Base-by-base conservation (phyloP, 192 early-diverging fungal genomes). In the Mortierella hygrophila region DNA sequence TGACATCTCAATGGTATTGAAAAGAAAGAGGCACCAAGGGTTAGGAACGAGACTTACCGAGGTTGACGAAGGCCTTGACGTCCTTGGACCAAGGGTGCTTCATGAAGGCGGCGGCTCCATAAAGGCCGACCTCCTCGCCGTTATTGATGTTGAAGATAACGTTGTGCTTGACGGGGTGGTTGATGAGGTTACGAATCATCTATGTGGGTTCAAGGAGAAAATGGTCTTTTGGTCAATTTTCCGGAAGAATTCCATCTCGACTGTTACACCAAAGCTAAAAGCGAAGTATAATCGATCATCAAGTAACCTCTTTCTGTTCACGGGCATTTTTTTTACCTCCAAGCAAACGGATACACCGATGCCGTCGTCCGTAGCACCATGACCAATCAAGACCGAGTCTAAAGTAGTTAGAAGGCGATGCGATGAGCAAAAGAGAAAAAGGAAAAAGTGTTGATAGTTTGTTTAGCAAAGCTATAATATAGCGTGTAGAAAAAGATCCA, bases 111-210 rank as follows among this genome's bases (percentile, higher is more conserved):
- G 82, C 86, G 13, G 94, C 93, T 16, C 94, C 94, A 81, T 90
- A 85, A 26, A 95, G 82, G 0, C 94, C 94, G 75, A 79, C 85
- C 76, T 95, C 94, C 85, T 95, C 94, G 49, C 92, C 91, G 83
- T 94, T 94, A 80, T 95, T 94, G 70, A 95, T 93, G 87, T 94
- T 92, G 77, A 95, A 92, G 18, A 95, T 81, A 52, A 95, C 89
- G 6, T 92, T 90, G 68, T 94, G 90, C 26, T 90, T 85, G 37
- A 91, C 89, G n/a, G 93, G 94, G 47, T 90, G 88, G 32, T 81
- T 73, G 35, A 91, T 88, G 77, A 95, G 84, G 70, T 90, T 94
- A 55, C 93, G 92, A 60, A 93, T 79, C 65, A 94, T 81, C 88
- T 88, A 79, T 49, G 49, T 6, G 18, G 11, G 21, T 6, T 41